A percentile compares a stretch with the other conserved stretches of the same genome.
Conservation (phyloP, 2,329 filamentous ascomycete species). For the Trichoderma polysporum region DNA sequence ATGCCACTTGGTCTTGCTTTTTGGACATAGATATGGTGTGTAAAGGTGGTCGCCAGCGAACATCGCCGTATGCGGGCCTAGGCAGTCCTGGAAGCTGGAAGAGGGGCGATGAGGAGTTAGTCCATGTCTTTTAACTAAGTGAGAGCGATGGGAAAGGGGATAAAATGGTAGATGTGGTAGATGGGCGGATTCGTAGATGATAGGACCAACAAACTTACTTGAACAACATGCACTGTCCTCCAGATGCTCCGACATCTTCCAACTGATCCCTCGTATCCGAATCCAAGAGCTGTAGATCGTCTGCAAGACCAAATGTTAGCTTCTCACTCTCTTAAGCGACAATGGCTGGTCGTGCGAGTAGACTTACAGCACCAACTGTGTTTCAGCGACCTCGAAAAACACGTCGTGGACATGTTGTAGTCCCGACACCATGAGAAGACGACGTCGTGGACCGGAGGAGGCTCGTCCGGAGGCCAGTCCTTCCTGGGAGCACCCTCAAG, state of each 20-base stretch:
- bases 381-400: not conserved
- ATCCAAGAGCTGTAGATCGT: not conserved
- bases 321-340: not conserved
- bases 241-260: not conserved
- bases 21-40: not conserved
- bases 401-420: not conserved
- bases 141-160: too few species aligned
- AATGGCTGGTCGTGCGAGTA: too few species aligned
- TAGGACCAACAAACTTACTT: not conserved
- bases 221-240: constrained; percentile 11
- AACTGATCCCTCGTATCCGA: not conserved
- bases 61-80: not conserved
- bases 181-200: not conserved
- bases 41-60: constrained; percentile 5
- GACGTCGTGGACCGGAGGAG: not conserved
- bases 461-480: not conserved
- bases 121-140: too few species aligned
- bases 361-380: constrained; percentile 14
- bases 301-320: not conserved
- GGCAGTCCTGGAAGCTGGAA: not conserved
- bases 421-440: constrained; percentile 5
- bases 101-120: not conserved
- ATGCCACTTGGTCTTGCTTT: not conserved
- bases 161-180: too few species aligned
- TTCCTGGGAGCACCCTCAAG: too few species aligned